Percentiles rank a stretch among this genome's conserved stretches.
Conservation (phyloP, 1,284 basidiomycete species). For the Fomitopsis schrenkii region DNA sequence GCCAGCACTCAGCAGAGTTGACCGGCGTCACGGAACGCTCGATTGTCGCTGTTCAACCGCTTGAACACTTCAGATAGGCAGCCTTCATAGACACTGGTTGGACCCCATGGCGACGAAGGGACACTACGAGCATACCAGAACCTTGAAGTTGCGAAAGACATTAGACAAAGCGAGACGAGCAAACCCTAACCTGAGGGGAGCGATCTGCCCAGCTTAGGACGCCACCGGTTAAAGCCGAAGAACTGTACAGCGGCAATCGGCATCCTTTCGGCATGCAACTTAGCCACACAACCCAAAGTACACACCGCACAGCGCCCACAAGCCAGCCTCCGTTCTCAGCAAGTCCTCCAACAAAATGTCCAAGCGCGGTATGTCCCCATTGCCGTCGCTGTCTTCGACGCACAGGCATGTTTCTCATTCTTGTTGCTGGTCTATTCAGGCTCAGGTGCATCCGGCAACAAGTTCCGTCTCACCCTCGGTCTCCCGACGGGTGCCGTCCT, state of each 20-base stretch:
- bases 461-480: conserved; percentile 97
- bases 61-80: no score
- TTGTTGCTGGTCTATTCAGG: conserved; percentile 33
- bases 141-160: no score
- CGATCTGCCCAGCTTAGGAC: no score
- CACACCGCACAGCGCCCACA: conserved; percentile 19
- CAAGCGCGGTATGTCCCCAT: conserved; percentile 26
- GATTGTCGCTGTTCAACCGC: no score
- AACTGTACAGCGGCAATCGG: conserved; percentile 32
- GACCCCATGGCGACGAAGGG: no score
- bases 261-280: conserved; percentile 22
- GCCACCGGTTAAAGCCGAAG: conserved; percentile 16
- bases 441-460: conserved; percentile 73
- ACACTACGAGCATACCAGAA: no score
- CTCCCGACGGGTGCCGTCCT: conserved; percentile 97
- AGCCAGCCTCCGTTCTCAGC: conserved; percentile 15
- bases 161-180: no score
- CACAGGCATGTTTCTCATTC: conserved; percentile 11
- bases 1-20: no score
- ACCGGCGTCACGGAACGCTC: no score
- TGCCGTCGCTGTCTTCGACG: background rate
- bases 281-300: conserved; percentile 15
- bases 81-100: no score
- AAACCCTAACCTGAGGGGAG: no score
- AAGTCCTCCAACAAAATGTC: conserved; percentile 31